Percentiles rank a stretch among this genome's conserved stretches.
Conservation (phyloP, 371 early-diverging fungal species). For the Polyrhizophydium stewartii region DNA sequence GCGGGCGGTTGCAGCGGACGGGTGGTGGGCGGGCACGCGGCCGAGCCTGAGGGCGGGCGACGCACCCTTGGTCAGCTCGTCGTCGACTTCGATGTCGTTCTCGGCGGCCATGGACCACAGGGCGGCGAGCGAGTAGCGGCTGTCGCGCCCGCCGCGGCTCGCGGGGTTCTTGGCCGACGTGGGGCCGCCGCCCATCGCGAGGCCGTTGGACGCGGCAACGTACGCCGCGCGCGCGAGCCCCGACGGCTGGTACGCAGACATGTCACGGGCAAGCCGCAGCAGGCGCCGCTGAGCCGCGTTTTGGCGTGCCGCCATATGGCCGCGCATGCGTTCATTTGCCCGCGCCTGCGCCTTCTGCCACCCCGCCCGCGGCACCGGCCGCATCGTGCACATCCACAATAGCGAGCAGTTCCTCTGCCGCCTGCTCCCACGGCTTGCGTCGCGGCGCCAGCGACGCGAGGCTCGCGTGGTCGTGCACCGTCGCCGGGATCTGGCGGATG, state of each 20-base stretch:
- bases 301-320: too few species aligned
- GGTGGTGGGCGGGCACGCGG: too few species aligned
- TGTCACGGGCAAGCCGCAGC: too few species aligned
- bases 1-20: too few species aligned
- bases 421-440: conserved; percentile 2
- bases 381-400: too few species aligned
- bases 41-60: background rate
- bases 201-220: conserved; percentile 34
- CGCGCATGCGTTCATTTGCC: too few species aligned
- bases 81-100: conserved; percentile 89
- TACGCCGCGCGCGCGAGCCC: conserved; percentile 31
- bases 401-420: too few species aligned
- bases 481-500: background rate
- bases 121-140: conserved; percentile 65
- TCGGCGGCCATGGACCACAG: conserved; percentile 93
- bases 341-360: too few species aligned
- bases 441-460: background rate
- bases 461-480: background rate
- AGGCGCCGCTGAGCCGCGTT: too few species aligned
- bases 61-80: conserved; percentile 80
- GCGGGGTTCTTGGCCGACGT: background rate
- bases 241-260: conserved; percentile 10
- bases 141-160: background rate
- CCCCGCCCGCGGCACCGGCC: too few species aligned
- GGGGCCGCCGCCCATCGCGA: conserved; percentile 18